phyloP scores from a whole-genome alignment of 148 eudicot species.

The Cornus controversa region DNA sequence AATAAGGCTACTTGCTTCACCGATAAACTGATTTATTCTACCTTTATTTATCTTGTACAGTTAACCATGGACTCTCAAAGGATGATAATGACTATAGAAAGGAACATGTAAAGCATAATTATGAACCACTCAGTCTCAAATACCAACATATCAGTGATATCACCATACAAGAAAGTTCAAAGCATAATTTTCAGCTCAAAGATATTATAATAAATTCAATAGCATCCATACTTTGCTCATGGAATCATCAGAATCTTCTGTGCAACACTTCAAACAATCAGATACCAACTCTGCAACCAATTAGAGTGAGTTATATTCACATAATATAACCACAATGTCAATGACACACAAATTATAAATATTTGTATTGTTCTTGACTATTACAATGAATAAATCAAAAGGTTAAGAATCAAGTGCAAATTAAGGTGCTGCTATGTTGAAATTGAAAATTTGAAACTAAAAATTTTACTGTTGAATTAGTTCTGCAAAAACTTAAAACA shows the following conservation, averaged over 20 bases:
- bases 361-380: neutral
- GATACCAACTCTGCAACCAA: conserved; percentile 67
- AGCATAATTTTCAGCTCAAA: neutral
- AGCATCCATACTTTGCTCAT: conserved; percentile 73
- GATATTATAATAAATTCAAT: neutral
- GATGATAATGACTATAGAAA: neutral
- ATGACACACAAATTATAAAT: no score
- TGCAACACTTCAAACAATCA: conserved; percentile 84
- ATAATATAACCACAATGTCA: neutral
- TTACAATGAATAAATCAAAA: neutral
- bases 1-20: neutral
- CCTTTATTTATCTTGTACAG: neutral
- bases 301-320: neutral
- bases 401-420: neutral
- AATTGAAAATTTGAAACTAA: neutral
- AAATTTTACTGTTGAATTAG: neutral
- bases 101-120: neutral
- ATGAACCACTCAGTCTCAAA: neutral
- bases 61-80: neutral
- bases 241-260: conserved; percentile 94
- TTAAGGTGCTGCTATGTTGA: neutral
- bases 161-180: neutral
- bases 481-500: neutral
- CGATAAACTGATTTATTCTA: neutral
- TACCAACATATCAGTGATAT: neutral